Base-by-base conservation (phyloP, 1,284 basidiomycete genomes). In the Lentinula novae-zelandiae region DNA sequence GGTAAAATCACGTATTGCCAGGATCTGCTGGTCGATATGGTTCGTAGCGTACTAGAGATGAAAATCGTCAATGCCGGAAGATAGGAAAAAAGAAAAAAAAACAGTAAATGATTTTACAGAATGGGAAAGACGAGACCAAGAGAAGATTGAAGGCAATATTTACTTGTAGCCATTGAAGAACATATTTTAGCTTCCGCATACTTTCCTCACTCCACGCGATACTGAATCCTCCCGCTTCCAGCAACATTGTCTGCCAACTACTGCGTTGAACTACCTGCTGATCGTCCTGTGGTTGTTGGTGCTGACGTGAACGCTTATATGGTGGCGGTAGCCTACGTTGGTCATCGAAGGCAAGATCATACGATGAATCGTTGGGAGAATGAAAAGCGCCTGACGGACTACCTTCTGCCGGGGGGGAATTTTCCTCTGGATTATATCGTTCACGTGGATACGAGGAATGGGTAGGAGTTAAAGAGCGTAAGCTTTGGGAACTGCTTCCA, bases 161-260 rank as follows among this genome's bases (percentile, higher is more conserved):
- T 53, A 93, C 92, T 77, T 90, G 87, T n/a, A 96, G 77, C 93
- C 93, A 95, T 62, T 93, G 86, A 39, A 96, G 73, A 73, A 92
- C 95, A 70, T 95, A 96, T 71, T 89, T 89, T 54, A 96, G 74
- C 58, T 89, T 81, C 64, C 91, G 82, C 90, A 96, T 92, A 69
- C 89, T 93, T 73, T 96, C 94, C 66, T 95, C 92, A 71, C 92
- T 94, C 58, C 95, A 80, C 2, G 93, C 93, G 0, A 92, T 92
- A 60, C 92, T 85, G 36, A 96, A 80, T 0, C 94, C 94, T n/a
- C 93, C 93, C 1, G 93, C 93, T 72, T 95, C 93, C 17, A 91
- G 79, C 40, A 96, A 76, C 59, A 96, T 83, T 0, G 87, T 83
- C 65, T 94, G 91, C 93, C 92, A 95, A 52, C 90, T 78, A 68